These are phyloP conservation scores for Penicillium silybi DNA, from an alignment of 495 filamentous ascomycete species.

Conservation along the genomic window DNA sequence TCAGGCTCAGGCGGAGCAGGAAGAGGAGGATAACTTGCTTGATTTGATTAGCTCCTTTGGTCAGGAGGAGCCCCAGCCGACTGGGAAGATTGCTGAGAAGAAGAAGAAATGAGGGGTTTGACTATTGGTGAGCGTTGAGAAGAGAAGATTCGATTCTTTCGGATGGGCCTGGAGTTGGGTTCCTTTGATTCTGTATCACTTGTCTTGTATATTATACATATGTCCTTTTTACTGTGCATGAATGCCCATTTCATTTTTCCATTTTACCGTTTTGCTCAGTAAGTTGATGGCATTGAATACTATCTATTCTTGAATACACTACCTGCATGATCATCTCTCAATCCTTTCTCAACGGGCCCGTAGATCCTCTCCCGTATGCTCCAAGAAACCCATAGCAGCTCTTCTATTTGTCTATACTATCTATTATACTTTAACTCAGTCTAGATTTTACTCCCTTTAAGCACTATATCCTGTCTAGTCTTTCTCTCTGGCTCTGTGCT, in stretches of 20 bases:
- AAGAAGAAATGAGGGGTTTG: conserved; percentile 28
- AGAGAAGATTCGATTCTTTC: neutral
- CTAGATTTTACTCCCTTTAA: conserved; percentile 9
- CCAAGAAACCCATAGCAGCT: too few relatives aligned
- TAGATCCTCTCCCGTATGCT: too few relatives aligned
- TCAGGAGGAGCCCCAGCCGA: conserved; percentile 31
- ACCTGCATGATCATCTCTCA: conserved; percentile 12
- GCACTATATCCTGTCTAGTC: neutral
- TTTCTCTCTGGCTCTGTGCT: neutral
- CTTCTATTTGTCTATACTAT: neutral
- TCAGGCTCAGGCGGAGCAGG: conserved; percentile 31
- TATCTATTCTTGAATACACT: too few relatives aligned
- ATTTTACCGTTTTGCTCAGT: conserved; percentile 5
- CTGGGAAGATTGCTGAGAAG: conserved; percentile 12
- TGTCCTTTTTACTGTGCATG: conserved; percentile 12
- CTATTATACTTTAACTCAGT: neutral
- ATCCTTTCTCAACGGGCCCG: conserved; percentile 4
- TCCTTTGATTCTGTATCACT: conserved; percentile 13
- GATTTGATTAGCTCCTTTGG: conserved; percentile 69
- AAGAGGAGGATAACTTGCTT: conserved; percentile 56
- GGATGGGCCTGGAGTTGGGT: conserved; percentile 20
- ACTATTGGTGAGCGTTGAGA: neutral
- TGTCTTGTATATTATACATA: conserved; percentile 29
- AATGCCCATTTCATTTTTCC: conserved; percentile 1
- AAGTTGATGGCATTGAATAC: too few relatives aligned